A percentile compares a stretch with the other conserved stretches of the same genome.
These are phyloP conservation scores for Sechiopsis laciniata DNA, from an alignment of 306 rosid genomes.

Conservation along the genomic window DNA sequence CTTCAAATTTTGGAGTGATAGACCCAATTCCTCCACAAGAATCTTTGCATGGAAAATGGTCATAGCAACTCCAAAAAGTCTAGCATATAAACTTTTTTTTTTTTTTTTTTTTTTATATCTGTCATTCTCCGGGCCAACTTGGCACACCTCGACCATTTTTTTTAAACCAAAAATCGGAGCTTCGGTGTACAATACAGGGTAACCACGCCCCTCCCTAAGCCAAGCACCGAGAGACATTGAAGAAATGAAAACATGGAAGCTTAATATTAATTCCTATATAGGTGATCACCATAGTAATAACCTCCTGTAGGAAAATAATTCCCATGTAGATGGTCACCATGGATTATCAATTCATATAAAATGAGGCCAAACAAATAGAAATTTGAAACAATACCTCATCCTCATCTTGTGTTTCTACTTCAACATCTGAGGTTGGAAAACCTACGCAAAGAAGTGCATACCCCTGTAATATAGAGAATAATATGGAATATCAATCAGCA, in stretches of 20 bases:
- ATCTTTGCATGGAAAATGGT: background rate
- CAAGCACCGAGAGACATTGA: no score
- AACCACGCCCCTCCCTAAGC: no score
- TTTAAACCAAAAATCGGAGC: no score
- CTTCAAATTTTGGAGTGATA: background rate
- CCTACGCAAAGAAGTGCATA: conserved; percentile 99
- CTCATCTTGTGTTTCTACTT: conserved; percentile 98
- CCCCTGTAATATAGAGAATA: conserved; percentile 53
- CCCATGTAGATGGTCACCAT: no score
- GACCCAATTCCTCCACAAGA: background rate
- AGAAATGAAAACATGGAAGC: no score
- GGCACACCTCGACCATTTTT: no score
- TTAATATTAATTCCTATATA: no score
- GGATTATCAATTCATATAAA: background rate
- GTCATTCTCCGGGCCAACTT: no score
- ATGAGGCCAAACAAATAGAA: background rate
- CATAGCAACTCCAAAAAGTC: background rate
- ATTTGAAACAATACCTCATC: conserved; percentile 65
- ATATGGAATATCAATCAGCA: background rate
- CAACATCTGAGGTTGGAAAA: conserved; percentile 78
- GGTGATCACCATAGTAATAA: no score
- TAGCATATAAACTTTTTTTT: background rate
- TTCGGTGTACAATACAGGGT: no score
- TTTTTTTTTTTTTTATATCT: no score
- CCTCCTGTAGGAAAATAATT: no score